Base-by-base conservation (phyloP, 2,329 filamentous ascomycete species). In the Orbilia quercus region DNA sequence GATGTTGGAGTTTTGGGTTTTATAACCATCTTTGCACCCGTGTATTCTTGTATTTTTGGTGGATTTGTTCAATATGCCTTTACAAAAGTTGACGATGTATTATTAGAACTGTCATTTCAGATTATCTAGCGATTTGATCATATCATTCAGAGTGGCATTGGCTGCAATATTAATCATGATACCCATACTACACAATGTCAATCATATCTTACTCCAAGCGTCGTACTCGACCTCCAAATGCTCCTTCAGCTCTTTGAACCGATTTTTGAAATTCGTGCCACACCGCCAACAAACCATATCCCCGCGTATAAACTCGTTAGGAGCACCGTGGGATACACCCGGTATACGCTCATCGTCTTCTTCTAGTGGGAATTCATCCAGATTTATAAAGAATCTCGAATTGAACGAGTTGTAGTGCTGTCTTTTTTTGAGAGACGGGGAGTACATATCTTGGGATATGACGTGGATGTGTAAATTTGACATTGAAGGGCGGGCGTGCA, bases 401-500 rank as follows among this genome's bases (percentile, higher is more conserved):
- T 87, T 88, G 81, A 98, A 98, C 75, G 90, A 95, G 25, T 73
- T 73, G 82, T 97, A 98, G 81, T 98, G 95, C 80, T 92, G 94
- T 75, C 88, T 85, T 79, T 94, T 88, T 81, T 89, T 91, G 80
- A 97, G 76, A 48, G 84, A 85, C 9, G 86, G 84, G 38, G 89
- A 92, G 77, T 87, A 84, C 84, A 91, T 89, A 79, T 99, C 95
- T 16, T 87, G 84, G 40, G 90, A 91, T 66, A 98, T 82, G 28
- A 98, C 87, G 80, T 99, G 95, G 2, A 98, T 84, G 81, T 99
- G 95, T 62, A 98, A 80, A 80, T 98, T 92, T 75, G 87, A 89
- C 95, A 99, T 98, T 64, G 90, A 93, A 1, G 95, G 95, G 76
- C 89, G 87, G 1, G 91, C 90, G 81, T 99, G 95, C 6, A 96